Conservation (phyloP, 495 filamentous ascomycete genomes). For the Podospora conica region DNA sequence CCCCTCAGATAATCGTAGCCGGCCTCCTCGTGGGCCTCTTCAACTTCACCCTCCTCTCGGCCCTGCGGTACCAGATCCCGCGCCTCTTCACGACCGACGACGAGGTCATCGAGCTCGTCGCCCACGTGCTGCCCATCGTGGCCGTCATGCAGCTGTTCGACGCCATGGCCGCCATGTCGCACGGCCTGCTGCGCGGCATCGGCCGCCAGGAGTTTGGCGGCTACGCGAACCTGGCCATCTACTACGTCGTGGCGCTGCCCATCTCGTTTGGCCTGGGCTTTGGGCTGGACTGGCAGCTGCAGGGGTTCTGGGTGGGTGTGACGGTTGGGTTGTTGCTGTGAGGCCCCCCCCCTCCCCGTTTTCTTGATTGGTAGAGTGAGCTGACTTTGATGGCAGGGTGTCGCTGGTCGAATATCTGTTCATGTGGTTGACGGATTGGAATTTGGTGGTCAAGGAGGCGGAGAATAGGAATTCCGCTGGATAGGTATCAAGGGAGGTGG, state of each 20-base stretch:
- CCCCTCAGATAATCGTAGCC: slow-evolving; percentile 48
- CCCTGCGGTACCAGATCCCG: slow-evolving; percentile 62
- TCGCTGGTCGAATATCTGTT: slow-evolving; percentile 60
- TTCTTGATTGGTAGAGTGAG: neutral
- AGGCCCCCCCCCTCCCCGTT: slow-evolving; percentile 18
- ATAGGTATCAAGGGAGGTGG: slow-evolving; percentile 25
- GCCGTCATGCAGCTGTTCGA: slow-evolving; percentile 89
- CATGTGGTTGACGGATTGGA: slow-evolving; percentile 61
- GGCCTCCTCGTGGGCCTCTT: slow-evolving; percentile 66
- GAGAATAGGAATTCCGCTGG: slow-evolving; percentile 56
- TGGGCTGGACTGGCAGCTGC: slow-evolving; percentile 61
- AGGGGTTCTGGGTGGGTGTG: slow-evolving; percentile 78
- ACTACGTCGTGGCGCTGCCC: slow-evolving; percentile 81
- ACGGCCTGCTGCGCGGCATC: slow-evolving; percentile 76
- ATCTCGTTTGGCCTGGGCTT: slow-evolving; percentile 74
- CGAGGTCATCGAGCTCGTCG: slow-evolving; percentile 71
- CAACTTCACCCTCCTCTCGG: slow-evolving; percentile 62
- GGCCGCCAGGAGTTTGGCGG: slow-evolving; percentile 84
- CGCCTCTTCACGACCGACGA: slow-evolving; percentile 72
- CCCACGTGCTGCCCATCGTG: slow-evolving; percentile 65
- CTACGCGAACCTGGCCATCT: slow-evolving; percentile 76
- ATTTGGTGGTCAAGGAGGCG: slow-evolving; percentile 68
- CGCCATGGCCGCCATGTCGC: slow-evolving; percentile 66
- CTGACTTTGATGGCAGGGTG: slow-evolving; percentile 39
- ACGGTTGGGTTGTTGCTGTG: slow-evolving; percentile 59